A percentile compares a stretch with the other conserved stretches of the same genome.
Conservation (phyloP, 768 basidiomycete species). For the Galerina marginata region DNA sequence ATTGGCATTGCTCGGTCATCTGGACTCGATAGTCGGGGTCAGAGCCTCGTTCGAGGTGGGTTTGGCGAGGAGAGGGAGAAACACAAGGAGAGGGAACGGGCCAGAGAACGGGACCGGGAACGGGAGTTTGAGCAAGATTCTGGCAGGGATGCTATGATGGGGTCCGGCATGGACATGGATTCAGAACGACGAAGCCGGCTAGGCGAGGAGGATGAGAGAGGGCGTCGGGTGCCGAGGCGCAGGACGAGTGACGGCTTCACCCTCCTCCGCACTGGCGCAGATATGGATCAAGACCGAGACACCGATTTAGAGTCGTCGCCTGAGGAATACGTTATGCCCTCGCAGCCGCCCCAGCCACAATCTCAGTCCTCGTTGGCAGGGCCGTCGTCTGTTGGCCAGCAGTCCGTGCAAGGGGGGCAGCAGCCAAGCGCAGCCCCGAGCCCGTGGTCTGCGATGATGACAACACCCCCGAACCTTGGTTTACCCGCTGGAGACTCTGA, state of each 20-base stretch:
- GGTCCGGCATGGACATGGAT: background rate
- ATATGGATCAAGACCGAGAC: background rate
- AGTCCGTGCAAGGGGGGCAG: constrained; percentile 6
- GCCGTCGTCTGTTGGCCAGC: constrained; percentile 9
- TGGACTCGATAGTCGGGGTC: background rate
- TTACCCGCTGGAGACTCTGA: background rate
- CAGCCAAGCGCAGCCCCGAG: constrained; percentile 7
- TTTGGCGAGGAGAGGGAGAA: constrained; percentile 11
- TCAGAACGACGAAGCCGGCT: too few species aligned
- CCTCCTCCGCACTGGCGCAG: background rate
- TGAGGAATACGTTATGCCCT: constrained; percentile 18
- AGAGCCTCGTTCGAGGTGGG: background rate
- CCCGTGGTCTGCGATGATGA: constrained; percentile 22
- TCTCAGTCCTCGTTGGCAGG: constrained; percentile 1
- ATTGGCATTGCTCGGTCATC: background rate
- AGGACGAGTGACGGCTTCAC: constrained; percentile 8
- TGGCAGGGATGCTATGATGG: background rate
- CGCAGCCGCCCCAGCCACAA: background rate
- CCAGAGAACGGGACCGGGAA: background rate
- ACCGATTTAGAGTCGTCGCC: background rate
- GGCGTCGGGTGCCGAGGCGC: constrained; percentile 2
- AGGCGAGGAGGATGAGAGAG: constrained; percentile 3
- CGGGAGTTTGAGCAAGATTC: background rate
- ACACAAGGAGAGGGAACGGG: constrained; percentile 7
- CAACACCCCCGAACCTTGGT: constrained; percentile 1